Conservation (phyloP, 257 asterid species). For the Solanum sparsipilum region DNA sequence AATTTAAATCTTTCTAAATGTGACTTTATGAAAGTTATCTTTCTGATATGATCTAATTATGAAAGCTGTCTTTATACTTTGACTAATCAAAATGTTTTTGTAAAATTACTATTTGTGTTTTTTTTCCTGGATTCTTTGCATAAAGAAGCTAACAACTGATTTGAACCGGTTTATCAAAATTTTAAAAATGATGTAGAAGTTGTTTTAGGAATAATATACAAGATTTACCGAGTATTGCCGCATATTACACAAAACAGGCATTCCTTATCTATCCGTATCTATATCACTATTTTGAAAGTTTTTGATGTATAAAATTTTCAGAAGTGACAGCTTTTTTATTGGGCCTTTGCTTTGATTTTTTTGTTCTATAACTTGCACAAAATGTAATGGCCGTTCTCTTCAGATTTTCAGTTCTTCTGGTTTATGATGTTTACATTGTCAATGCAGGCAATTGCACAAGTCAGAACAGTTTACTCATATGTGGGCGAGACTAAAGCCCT, state of each 20-base stretch:
- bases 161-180: neutral
- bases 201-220: neutral
- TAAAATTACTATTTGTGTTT: neutral
- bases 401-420: neutral
- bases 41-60: neutral
- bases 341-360: neutral
- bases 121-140: neutral
- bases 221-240: neutral
- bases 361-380: neutral
- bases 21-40: neutral
- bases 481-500: conserved; percentile 85
- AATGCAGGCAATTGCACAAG: conserved; percentile 88
- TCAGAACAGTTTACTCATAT: conserved; percentile 87
- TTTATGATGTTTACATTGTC: conserved; percentile 2
- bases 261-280: neutral
- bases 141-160: neutral
- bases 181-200: neutral
- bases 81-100: neutral
- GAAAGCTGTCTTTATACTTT: neutral
- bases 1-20: neutral
- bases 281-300: neutral
- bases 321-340: neutral
- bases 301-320: neutral
- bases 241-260: neutral
- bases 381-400: neutral